Conservation (phyloP, 2,329 filamentous ascomycete species). For the Ophiostoma piceae region DNA sequence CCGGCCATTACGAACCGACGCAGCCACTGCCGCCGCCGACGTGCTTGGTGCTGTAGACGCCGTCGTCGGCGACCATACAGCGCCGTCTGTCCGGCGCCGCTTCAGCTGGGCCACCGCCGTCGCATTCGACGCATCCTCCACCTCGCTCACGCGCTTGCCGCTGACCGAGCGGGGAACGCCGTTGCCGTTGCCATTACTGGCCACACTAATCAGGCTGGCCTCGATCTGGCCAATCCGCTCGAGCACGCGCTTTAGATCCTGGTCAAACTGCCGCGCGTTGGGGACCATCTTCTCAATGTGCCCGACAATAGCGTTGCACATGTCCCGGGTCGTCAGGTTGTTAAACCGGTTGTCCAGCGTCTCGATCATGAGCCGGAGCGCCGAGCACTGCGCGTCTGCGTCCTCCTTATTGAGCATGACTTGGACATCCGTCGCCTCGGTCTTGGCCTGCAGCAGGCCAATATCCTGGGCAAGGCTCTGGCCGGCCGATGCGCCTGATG, state of each 20-base stretch:
- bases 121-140: neutral
- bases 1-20: neutral
- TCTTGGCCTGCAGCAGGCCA: neutral
- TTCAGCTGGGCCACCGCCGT: neutral
- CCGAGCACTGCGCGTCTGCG: slow-evolving; percentile 30
- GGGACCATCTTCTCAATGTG: slow-evolving; percentile 36
- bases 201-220: neutral
- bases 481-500: neutral
- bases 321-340: slow-evolving; percentile 43
- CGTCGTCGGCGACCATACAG: neutral
- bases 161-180: neutral
- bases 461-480: neutral
- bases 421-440: neutral
- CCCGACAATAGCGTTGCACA: slow-evolving; percentile 40
- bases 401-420: slow-evolving; percentile 16
- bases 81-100: neutral
- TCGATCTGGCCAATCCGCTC: neutral
- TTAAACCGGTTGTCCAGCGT: slow-evolving; percentile 45
- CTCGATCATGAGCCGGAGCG: slow-evolving; percentile 36
- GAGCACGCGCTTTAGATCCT: slow-evolving; percentile 20
- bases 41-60: neutral
- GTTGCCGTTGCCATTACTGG: neutral
- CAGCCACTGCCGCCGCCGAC: neutral
- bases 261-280: slow-evolving; percentile 24
- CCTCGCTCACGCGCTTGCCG: neutral